Evolutionary conservation across 371 early-diverging fungal species (phyloP).

Genomic region (Mortierella sp.): DNA sequence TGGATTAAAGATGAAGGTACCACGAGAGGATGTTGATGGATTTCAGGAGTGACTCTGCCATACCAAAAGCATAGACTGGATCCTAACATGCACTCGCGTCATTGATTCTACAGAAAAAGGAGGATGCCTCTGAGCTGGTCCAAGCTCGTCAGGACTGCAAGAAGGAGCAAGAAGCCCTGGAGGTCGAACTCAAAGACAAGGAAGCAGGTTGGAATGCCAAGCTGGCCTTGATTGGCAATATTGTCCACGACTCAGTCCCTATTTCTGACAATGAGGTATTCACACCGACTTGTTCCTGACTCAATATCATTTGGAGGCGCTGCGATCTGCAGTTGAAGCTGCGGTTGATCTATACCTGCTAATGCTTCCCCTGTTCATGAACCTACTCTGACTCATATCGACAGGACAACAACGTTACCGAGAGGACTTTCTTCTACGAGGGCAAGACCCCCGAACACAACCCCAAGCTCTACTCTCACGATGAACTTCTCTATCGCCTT

Average conservation of each 20-base stretch:
- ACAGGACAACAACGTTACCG: constrained; percentile 84
- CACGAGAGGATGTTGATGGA: not conserved
- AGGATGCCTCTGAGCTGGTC: constrained; percentile 84
- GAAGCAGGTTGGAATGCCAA: constrained; percentile 76
- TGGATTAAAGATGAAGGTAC: constrained; percentile 86
- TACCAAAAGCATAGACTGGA: not conserved
- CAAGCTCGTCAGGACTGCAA: constrained; percentile 79
- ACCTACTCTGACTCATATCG: constrained; percentile 7
- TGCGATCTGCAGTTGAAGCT: not conserved
- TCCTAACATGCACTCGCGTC: not conserved
- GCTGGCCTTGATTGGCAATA: constrained; percentile 91
- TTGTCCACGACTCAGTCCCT: constrained; percentile 95
- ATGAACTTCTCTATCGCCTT: constrained; percentile 92
- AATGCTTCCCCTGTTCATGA: not conserved
- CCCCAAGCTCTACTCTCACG: constrained; percentile 86
- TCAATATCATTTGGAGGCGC: not conserved
- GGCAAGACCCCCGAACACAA: constrained; percentile 71
- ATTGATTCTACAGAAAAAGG: constrained; percentile 68
- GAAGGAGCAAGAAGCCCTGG: constrained; percentile 76
- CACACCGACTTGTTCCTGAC: not conserved
- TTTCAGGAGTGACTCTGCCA: constrained; percentile 1
- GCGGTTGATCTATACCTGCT: not conserved
- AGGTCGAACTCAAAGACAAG: constrained; percentile 77
- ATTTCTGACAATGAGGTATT: constrained; percentile 87
- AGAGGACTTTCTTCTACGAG: constrained; percentile 74